Evolutionary conservation across 176 grass and related monocot species (phyloP), one percentile per base, ranked within the genome.

Genomic region (Carex myosuroides): DNA sequence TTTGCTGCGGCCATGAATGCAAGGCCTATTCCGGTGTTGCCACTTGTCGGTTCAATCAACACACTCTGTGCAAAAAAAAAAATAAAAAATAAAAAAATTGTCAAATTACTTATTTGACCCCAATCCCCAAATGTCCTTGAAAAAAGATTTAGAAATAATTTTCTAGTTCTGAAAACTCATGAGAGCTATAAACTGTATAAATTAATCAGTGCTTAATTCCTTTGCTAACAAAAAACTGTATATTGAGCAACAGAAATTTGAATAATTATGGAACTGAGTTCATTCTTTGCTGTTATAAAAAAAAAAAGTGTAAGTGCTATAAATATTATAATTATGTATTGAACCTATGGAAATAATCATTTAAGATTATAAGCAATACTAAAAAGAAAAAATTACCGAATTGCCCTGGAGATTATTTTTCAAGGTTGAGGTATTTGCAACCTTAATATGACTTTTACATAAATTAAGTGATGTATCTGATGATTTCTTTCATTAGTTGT

Each of bases 1-100:
- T 98, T 98, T 3, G 95, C 92, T 76, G 95, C 95, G 44, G 95
- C 92, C 79, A 98, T 93, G 61, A 98, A 98, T 53, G 95, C 95
- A 35, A 98, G 84, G 8, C 92, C 95, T 85, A 98, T 94, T 60
- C 95, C 95, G 9, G 95, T 98, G 85, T 95, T 95, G 33, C 95
- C 95, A 81, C 95, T 93, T 14, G 95, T 98, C 7, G 95, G 88
- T 60, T 98, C 95, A 67, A 98, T 98, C 75, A 98, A 87, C 22
- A 95, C 91, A 72, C 95, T 98, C 95, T 94, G 88, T 8, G 2
- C 72, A 18, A 55, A 53, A 13, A 29, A 50, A 13, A 44, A 14
- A 29, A 26, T n/a, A n/a, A n/a, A n/a, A n/a, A n/a, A n/a, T n/a
- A 29, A 26, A 26, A 26, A 26, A 26, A 26, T 26, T 26, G 26